These are phyloP conservation scores for Nicotiana benthamiana DNA, from an alignment of 257 asterid species.

Conservation along the genomic window DNA sequence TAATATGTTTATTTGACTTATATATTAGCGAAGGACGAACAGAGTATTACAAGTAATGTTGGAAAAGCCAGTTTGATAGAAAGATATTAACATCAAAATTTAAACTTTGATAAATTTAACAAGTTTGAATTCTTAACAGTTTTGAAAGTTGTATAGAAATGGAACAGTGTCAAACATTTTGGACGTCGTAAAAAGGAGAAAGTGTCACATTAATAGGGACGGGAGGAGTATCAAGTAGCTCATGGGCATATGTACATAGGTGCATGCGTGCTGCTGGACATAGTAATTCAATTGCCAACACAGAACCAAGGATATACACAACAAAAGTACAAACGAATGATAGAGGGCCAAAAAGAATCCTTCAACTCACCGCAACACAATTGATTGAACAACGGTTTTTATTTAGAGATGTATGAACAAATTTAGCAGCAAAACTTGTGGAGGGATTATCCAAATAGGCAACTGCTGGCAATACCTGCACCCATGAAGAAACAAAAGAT, in stretches of 20 bases:
- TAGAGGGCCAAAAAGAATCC: neutral
- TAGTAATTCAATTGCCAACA: neutral
- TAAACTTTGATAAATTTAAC: neutral
- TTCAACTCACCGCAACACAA: constrained; percentile 72
- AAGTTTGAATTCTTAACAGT: neutral
- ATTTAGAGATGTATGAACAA: constrained; percentile 93
- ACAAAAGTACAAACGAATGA: neutral
- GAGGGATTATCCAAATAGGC: constrained; percentile 89
- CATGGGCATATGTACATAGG: neutral
- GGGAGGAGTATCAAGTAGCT: neutral
- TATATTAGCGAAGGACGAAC: neutral
- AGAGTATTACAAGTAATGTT: neutral
- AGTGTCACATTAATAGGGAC: neutral
- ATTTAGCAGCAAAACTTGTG: constrained; percentile 92
- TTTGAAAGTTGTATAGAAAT: neutral
- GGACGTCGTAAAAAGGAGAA: neutral
- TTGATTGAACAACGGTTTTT: constrained; percentile 94
- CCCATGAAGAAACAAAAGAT: constrained; percentile 13
- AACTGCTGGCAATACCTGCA: constrained; percentile 88
- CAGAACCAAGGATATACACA: neutral
- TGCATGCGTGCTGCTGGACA: neutral
- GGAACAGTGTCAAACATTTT: neutral
- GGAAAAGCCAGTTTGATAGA: neutral
- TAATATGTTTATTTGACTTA: neutral
- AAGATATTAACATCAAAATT: neutral